Evolutionary conservation across 2,329 filamentous ascomycete genomes (phyloP).

Genomic region (Xylaria sp.): DNA sequence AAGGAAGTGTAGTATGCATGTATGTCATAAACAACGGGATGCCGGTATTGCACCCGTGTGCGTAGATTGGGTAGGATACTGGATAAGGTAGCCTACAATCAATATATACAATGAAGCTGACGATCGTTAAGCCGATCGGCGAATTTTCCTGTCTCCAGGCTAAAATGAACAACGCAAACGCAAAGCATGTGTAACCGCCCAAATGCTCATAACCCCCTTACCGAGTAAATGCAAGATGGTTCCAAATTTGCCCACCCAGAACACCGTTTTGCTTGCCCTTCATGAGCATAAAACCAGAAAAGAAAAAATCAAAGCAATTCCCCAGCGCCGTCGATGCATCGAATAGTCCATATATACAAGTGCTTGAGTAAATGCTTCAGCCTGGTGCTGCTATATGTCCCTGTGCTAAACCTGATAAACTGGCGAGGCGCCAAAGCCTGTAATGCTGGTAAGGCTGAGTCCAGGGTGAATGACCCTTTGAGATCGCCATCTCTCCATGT

Average conservation of each 20-base stretch:
- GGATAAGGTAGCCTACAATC: constrained; percentile 13
- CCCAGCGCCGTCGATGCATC: constrained; percentile 23
- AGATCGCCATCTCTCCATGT: not conserved
- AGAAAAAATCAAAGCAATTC: constrained; percentile 3
- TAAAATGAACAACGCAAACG: constrained; percentile 22
- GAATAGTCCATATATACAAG: constrained; percentile 25
- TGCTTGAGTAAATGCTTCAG: constrained; percentile 2
- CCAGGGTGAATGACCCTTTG: not conserved
- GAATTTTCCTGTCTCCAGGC: constrained; percentile 16
- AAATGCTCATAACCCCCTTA: constrained; percentile 22
- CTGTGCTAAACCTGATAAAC: not conserved
- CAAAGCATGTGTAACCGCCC: constrained; percentile 12
- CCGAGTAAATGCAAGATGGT: constrained; percentile 24
- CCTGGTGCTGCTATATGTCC: constrained; percentile 2
- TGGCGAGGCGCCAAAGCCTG: not conserved
- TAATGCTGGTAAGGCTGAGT: not conserved
- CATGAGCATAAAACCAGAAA: not conserved
- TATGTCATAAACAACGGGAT: not conserved
- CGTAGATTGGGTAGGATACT: constrained; percentile 14
- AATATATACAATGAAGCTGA: constrained; percentile 17
- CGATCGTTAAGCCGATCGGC: constrained; percentile 15
- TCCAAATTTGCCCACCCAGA: constrained; percentile 18
- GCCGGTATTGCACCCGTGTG: not conserved
- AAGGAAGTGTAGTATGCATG: too few relatives aligned
- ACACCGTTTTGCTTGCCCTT: constrained; percentile 17